phyloP scores from a whole-genome alignment of 345 rosid species.

The Lumnitzera littorea region DNA sequence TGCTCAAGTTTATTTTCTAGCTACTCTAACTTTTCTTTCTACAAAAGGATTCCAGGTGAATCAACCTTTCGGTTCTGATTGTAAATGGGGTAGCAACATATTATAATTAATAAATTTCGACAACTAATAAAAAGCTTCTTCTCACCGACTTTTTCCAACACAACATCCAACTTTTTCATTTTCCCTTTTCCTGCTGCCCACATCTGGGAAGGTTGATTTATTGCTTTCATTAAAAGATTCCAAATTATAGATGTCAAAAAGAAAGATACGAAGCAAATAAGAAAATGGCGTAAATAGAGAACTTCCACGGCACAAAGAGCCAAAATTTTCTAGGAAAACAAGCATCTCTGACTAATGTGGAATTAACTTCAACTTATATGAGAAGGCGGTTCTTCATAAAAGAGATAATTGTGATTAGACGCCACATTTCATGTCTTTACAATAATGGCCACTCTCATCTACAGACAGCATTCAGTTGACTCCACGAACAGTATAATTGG shows the following conservation, averaged over 20 bases:
- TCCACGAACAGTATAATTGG: too few relatives aligned
- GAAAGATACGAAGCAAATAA: not conserved
- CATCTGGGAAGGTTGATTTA: too few relatives aligned
- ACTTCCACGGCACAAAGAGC: not conserved
- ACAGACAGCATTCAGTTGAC: too few relatives aligned
- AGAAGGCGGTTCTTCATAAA: too few relatives aligned
- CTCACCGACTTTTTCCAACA: not conserved
- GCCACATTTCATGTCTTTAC: too few relatives aligned
- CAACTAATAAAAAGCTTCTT: not conserved
- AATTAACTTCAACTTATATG: too few relatives aligned
- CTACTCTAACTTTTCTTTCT: slow-evolving; percentile 10
- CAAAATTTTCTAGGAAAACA: slow-evolving; percentile 1
- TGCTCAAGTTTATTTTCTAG: too few relatives aligned
- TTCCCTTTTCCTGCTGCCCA: too few relatives aligned
- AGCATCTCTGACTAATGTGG: not conserved
- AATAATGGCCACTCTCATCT: too few relatives aligned
- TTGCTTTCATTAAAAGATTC: too few relatives aligned
- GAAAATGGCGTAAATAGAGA: slow-evolving; percentile 1
- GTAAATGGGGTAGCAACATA: slow-evolving; percentile 1
- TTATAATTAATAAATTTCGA: slow-evolving; percentile 1
- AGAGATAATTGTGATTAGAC: too few relatives aligned
- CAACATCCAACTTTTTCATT: too few relatives aligned
- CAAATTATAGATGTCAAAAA: slow-evolving; percentile 3
- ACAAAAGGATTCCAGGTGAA: slow-evolving; percentile 6
- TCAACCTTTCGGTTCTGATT: slow-evolving; percentile 6